Base-by-base conservation (phyloP, 1,139 yeast genomes). In the Kurtzmaniella natalensis region DNA sequence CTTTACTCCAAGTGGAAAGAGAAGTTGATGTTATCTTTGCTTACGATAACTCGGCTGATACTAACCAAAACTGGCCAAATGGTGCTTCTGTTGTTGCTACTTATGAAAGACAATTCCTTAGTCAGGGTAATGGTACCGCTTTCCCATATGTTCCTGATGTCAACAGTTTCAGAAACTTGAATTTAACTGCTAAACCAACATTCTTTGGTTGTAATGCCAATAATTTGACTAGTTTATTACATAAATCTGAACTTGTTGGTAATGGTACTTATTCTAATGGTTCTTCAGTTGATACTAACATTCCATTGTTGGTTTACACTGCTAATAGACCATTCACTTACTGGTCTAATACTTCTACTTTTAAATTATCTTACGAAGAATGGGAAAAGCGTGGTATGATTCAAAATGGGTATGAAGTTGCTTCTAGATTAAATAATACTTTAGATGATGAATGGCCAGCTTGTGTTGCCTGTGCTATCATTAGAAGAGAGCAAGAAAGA, bases 121-220 rank as follows among this genome's bases (percentile, higher is more conserved):
- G 52, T 3, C 81, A 78, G 52, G 87, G 82, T 16, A 73, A 77
- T 44, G 76, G 76, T 28, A 75, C 83, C 20, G 61, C 78, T 3
- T 85, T 85, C 73, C 96, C 96, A 21, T 78, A 82, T 47, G 94
- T 88, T 35, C 96, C 96, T n/a, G 89, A 78, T 53, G 58, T 54
- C 17, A 62, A 70, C 31, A 73, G 94, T 0, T 85, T 87, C 54
- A 50, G 80, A 31, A 70, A 70, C 42, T 50, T 64, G 39, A 83
- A 83, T 42, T 61, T 82, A 40, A 76, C 83, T 8, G 63, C 78
- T 5, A 74, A 58, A 47, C 94, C 96, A 37, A 70, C 86, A 0
- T 87, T 88, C 63, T 87, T 87, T 51, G 96, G 96, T 30, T 88
- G 96, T 61, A 76, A 84, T 51, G 75, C 85, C 10, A 51, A 59